These are phyloP conservation scores for Stylosanthes scabra DNA, from an alignment of 331 rosid genomes.

Conservation along the genomic window DNA sequence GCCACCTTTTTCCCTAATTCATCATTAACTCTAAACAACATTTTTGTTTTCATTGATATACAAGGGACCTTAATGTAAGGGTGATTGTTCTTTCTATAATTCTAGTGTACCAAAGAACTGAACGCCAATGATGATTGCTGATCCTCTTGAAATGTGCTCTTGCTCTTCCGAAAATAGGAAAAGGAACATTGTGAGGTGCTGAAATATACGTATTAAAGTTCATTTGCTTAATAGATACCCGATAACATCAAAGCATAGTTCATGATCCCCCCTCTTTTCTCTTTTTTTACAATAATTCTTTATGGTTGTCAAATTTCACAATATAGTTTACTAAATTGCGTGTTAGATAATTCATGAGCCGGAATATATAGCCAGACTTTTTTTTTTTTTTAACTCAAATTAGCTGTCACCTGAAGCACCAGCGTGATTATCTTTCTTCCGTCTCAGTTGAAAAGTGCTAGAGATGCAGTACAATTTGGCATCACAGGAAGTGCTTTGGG, in stretches of 20 bases:
- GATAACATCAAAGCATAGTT: slow-evolving; percentile 8
- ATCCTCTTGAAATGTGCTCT: slow-evolving; percentile 17
- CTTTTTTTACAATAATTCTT: neutral
- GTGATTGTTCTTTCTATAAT: slow-evolving; percentile 19
- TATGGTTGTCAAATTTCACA: no score
- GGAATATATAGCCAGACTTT: neutral
- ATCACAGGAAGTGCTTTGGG: slow-evolving; percentile 70
- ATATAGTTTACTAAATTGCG: neutral
- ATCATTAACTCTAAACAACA: neutral
- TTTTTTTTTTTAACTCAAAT: slow-evolving; percentile 23
- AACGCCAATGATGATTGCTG: slow-evolving; percentile 5
- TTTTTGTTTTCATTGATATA: neutral
- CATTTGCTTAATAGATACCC: slow-evolving; percentile 13
- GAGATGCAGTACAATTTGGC: slow-evolving; percentile 51
- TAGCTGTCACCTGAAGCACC: slow-evolving; percentile 25
- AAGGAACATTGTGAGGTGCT: neutral
- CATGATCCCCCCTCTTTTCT: neutral
- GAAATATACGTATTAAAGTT: slow-evolving; percentile 10
- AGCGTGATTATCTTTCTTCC: slow-evolving; percentile 18
- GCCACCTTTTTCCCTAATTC: neutral
- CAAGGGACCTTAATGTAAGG: neutral
- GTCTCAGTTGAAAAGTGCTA: slow-evolving; percentile 51
- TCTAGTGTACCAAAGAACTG: neutral
- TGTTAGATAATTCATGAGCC: neutral
- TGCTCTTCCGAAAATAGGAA: neutral